These are phyloP conservation scores for Fusarium sp. DNA, from an alignment of 2,329 filamentous ascomycete species.

Conservation along the genomic window DNA sequence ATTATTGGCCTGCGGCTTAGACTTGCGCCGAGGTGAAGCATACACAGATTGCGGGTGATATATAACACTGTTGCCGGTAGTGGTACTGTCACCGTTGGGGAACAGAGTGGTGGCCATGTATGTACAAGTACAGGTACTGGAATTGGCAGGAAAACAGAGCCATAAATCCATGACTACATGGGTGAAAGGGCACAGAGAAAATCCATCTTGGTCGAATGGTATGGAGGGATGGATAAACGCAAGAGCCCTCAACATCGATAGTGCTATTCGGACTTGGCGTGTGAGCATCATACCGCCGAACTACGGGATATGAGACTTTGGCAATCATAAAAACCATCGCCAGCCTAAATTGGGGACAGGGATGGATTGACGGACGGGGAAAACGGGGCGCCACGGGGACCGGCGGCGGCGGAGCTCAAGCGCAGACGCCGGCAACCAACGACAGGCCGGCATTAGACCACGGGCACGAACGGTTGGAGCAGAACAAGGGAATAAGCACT, in stretches of 20 bases:
- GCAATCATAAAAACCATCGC: constrained; percentile 19
- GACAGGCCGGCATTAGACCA: constrained; percentile 53
- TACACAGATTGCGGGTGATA: not conserved
- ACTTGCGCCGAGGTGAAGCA: not conserved
- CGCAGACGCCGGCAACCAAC: constrained; percentile 55
- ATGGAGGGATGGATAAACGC: not conserved
- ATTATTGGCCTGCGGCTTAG: not conserved
- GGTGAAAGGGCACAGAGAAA: not conserved
- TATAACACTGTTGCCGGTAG: not conserved
- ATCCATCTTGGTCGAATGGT: not conserved
- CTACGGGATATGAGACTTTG: constrained; percentile 19
- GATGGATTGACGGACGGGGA: constrained; percentile 39
- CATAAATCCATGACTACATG: constrained; percentile 12
- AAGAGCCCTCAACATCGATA: constrained; percentile 14
- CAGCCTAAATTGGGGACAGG: constrained; percentile 32
- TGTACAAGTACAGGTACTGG: not conserved
- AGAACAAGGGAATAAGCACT: constrained; percentile 51
- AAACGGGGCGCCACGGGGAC: constrained; percentile 41
- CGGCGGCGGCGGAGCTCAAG: constrained; percentile 40
- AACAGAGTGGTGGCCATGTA: not conserved
- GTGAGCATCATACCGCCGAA: constrained; percentile 16
- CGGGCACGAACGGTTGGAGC: constrained; percentile 57
- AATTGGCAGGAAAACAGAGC: not conserved
- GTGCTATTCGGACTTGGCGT: constrained; percentile 9
- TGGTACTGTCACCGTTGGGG: not conserved